phyloP scores from a whole-genome alignment of 1,139 yeast genomes.

The Pneumocystis murina region DNA sequence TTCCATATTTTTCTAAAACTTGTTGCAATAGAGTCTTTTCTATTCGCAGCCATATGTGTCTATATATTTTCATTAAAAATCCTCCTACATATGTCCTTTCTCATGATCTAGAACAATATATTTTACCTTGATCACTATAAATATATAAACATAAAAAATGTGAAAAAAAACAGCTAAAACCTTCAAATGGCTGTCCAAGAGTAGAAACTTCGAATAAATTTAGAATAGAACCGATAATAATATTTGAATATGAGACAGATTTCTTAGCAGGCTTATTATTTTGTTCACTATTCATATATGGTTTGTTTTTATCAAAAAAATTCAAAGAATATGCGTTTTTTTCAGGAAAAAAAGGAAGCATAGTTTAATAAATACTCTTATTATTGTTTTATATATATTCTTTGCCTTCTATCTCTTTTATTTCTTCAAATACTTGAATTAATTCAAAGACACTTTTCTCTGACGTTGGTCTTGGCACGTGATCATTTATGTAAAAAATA shows the following conservation, averaged over 20 bases:
- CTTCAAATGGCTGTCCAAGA: conserved; percentile 93
- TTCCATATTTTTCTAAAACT: conserved; percentile 72
- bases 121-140: not conserved
- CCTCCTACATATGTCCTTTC: not conserved
- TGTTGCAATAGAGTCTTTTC: conserved; percentile 50
- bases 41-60: conserved; percentile 97
- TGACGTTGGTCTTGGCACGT: too few species aligned
- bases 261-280: conserved; percentile 37
- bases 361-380: not conserved
- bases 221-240: conserved; percentile 83
- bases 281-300: not conserved
- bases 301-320: not conserved
- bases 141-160: not conserved
- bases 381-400: too few species aligned
- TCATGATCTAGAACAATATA: not conserved
- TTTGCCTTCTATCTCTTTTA: too few species aligned
- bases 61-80: conserved; percentile 8
- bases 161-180: conserved; percentile 25
- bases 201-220: conserved; percentile 88
- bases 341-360: not conserved
- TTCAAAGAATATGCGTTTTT: not conserved
- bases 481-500: too few species aligned
- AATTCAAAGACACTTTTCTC: too few species aligned
- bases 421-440: too few species aligned
- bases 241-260: conserved; percentile 77